Base-by-base conservation (phyloP, 805 yeast genomes). In the Naumovozyma castellii region DNA sequence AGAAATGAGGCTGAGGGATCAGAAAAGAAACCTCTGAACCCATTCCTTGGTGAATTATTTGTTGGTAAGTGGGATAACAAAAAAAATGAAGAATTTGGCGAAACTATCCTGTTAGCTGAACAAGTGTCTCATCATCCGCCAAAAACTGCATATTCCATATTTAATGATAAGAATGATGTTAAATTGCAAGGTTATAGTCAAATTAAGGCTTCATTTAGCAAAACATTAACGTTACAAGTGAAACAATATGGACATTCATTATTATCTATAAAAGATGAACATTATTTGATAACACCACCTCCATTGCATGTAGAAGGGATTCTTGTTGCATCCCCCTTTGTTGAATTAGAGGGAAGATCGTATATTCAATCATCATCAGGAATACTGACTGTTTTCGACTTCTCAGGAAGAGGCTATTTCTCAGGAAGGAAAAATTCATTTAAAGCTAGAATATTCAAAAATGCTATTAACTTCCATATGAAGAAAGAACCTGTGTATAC, bases 41-140 rank as follows among this genome's bases (percentile, higher is more conserved):
- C 98, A 34, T 90, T 92, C 56, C 68, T 92, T 48, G 98, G 98
- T 42, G 98, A 92, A 67, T 69, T 87, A 37, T 92, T 88, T 54
- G 83, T 85, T 30, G 97, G 96, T 36, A 78, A 81, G 54, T 87
- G 97, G 95, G 65, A 64, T 3, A 85, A 78, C 48, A 56, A 58
- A 36, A 57, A 75, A 19, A 73, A 71, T 33, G 61, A 67, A 9
- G 68, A 65, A 40, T 62, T 75, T 13, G 95, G 95, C 32, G 94
- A 84, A 45, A 84, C 95, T 18, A 64, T 77, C 10, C 68, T 90
- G 56, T 65, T 86, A 40, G 76, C 88, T 47, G 98, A 92, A 64
- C 98, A 92, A 65, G 97, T 92, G 12, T 79, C 88, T 45, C 98
- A 92, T 65, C 98, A 92, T 62, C 98, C 98, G 14, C 97, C 98